These are phyloP conservation scores for Chaetothyriales sp. DNA, from an alignment of 2,329 filamentous ascomycete genomes.

Conservation along the genomic window DNA sequence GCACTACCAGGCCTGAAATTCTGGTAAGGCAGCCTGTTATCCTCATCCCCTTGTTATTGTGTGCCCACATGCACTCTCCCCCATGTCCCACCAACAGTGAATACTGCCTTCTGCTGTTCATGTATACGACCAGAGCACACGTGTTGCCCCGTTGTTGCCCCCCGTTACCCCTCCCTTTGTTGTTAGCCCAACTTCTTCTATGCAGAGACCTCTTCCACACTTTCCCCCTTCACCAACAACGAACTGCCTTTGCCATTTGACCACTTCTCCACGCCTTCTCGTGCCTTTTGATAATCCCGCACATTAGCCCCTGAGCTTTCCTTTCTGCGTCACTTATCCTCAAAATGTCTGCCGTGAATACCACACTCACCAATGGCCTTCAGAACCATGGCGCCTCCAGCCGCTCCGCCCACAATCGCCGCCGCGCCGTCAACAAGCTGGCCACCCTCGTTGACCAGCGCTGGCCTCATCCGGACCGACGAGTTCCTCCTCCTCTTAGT, in stretches of 20 bases:
- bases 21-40: not conserved
- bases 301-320: not conserved
- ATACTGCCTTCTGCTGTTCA: not conserved
- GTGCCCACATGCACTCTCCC: too few species aligned
- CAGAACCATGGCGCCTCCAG: not conserved
- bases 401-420: not conserved
- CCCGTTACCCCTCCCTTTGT: not conserved
- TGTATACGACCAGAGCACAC: not conserved
- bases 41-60: not conserved
- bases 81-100: not conserved
- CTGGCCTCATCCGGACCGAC: not conserved
- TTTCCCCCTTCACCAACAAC: not conserved
- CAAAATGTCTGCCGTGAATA: not conserved
- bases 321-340: not conserved
- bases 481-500: not conserved
- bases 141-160: too few species aligned
- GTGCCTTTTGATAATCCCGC: not conserved
- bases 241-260: not conserved
- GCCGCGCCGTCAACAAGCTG: not conserved
- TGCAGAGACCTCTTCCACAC: not conserved
- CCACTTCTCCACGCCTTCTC: not conserved
- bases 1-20: not conserved
- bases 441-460: not conserved
- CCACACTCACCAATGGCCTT: not conserved
- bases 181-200: not conserved